phyloP scores from a whole-genome alignment of 73 alveolate species.

The Durusdinium trenchii region DNA sequence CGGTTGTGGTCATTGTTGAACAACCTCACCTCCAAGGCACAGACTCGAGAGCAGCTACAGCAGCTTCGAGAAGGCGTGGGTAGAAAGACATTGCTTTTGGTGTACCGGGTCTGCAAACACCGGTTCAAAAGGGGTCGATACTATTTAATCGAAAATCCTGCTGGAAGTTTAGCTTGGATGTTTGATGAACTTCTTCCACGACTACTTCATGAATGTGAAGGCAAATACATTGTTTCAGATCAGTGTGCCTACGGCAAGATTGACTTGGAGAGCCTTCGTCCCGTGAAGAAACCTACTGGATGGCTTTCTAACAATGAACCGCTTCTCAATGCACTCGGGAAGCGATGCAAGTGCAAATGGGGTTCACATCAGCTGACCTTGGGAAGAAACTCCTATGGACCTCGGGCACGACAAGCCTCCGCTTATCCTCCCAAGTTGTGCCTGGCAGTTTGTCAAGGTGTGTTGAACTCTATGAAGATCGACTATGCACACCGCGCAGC shows the following conservation, averaged over 20 bases:
- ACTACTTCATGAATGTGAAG: background rate
- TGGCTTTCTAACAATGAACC: constrained; percentile 14
- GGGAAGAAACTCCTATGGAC: background rate
- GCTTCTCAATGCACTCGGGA: background rate
- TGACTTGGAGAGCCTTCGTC: background rate
- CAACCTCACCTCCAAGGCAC: background rate
- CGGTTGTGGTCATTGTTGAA: background rate
- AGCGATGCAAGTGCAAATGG: background rate
- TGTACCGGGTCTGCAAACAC: background rate
- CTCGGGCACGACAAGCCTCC: background rate
- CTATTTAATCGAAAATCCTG: constrained; percentile 31
- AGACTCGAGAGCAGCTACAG: background rate
- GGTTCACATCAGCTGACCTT: background rate
- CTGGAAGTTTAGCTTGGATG: background rate
- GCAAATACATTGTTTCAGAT: background rate
- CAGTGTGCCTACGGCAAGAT: constrained; percentile 14
- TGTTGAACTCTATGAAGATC: background rate
- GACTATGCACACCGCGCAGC: background rate
- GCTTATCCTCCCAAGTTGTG: background rate
- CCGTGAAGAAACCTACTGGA: background rate
- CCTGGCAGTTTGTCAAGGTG: constrained; percentile 6
- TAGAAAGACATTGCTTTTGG: background rate
- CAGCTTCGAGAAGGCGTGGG: background rate
- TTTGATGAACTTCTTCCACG: background rate
- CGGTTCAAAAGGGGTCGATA: background rate